A percentile compares a stretch with the other conserved stretches of the same genome.
Conservation (phyloP, 768 basidiomycete genomes). For the Rhodotorula sphaerocarpa region DNA sequence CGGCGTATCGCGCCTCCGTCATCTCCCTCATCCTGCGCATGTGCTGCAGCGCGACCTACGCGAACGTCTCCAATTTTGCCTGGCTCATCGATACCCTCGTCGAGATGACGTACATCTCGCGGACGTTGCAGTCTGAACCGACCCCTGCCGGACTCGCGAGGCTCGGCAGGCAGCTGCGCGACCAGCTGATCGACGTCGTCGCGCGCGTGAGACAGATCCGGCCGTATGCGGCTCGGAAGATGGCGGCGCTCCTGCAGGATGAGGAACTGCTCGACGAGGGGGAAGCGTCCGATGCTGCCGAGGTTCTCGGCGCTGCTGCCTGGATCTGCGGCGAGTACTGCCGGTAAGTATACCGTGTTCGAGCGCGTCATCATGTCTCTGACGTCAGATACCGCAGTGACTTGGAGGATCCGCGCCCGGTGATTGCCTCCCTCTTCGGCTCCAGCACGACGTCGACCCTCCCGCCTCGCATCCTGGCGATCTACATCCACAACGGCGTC, state of each 20-base stretch:
- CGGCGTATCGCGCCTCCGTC: constrained; percentile 76
- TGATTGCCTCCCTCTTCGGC: constrained; percentile 56
- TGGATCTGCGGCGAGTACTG: constrained; percentile 96
- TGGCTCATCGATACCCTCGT: constrained; percentile 95
- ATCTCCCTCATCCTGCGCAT: constrained; percentile 77
- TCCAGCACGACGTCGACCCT: constrained; percentile 55
- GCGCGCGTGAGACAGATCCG: constrained; percentile 69
- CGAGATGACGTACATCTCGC: constrained; percentile 76
- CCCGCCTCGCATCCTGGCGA: constrained; percentile 58
- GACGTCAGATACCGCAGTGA: constrained; percentile 50
- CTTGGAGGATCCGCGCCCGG: constrained; percentile 65
- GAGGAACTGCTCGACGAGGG: constrained; percentile 54
- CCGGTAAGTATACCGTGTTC: constrained; percentile 53
- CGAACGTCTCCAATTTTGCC: constrained; percentile 83
- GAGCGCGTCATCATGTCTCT: background rate
- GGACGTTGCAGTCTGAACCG: constrained; percentile 22
- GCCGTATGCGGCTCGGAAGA: constrained; percentile 70
- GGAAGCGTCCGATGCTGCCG: constrained; percentile 48
- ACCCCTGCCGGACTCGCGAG: constrained; percentile 49
- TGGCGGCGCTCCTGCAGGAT: constrained; percentile 72
- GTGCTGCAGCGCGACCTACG: constrained; percentile 68
- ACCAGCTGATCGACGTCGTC: constrained; percentile 78
- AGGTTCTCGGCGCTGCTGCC: constrained; percentile 85
- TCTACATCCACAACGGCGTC: constrained; percentile 70
- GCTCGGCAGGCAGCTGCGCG: constrained; percentile 66